Evolutionary conservation across 148 eudicot species (phyloP).

Genomic region (Rhododendron kiyosumense): DNA sequence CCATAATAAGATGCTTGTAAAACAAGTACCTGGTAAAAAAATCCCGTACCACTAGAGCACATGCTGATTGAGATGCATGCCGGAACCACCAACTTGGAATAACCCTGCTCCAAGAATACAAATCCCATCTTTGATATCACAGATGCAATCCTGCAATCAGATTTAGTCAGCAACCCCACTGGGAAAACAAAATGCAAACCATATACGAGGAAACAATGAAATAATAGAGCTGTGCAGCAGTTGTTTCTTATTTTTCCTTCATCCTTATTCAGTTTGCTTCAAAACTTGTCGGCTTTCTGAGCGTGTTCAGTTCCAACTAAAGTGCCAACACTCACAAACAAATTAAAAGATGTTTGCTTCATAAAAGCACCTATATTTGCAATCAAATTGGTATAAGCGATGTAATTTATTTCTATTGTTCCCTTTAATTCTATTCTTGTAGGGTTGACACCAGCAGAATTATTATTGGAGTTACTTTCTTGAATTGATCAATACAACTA

Average conservation of each 20-base stretch:
- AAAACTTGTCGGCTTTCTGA: background rate
- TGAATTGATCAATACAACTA: background rate
- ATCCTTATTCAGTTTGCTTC: background rate
- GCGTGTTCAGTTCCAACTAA: background rate
- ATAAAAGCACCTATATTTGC: background rate
- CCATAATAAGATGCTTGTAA: background rate
- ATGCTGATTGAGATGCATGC: constrained; percentile 64
- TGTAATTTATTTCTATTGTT: background rate
- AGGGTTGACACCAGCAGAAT: background rate
- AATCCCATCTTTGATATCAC: constrained; percentile 96
- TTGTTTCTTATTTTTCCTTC: background rate
- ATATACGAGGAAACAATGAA: constrained; percentile 3
- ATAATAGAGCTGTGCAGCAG: background rate
- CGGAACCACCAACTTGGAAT: constrained; percentile 68
- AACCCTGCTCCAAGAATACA: constrained; percentile 91
- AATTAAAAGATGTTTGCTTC: background rate
- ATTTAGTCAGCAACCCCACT: constrained; percentile 6
- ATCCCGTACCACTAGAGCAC: constrained; percentile 86
- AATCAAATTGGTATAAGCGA: background rate
- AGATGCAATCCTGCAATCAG: constrained; percentile 74
- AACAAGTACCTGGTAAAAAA: constrained; percentile 72
- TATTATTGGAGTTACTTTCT: background rate
- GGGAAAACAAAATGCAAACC: constrained; percentile 2
- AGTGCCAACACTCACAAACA: background rate
- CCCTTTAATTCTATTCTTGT: background rate